phyloP scores from a whole-genome alignment of 768 basidiomycete species.

The Hortiboletus flavorubellus region DNA sequence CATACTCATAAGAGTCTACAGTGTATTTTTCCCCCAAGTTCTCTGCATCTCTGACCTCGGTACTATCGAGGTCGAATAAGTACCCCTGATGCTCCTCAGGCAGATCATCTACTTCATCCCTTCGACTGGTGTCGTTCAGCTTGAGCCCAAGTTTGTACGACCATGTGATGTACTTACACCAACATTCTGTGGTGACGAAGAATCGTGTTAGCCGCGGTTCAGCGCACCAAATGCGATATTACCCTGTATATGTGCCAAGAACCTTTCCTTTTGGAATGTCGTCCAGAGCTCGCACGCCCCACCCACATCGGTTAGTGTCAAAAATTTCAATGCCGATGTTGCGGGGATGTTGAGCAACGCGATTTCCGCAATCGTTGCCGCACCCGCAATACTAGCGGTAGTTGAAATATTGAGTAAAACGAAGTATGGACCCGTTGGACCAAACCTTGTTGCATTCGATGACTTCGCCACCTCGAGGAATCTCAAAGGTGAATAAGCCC shows the following conservation, averaged over 20 bases:
- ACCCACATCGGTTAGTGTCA: slow-evolving; percentile 56
- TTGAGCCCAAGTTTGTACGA: neutral
- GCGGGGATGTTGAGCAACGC: slow-evolving; percentile 59
- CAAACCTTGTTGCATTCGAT: slow-evolving; percentile 66
- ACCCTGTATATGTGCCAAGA: slow-evolving; percentile 71
- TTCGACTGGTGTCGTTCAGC: slow-evolving; percentile 32
- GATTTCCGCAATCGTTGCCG: slow-evolving; percentile 46
- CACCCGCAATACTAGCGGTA: slow-evolving; percentile 45
- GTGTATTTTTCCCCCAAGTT: slow-evolving; percentile 40
- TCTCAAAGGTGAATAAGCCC: slow-evolving; percentile 49
- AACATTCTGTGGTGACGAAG: slow-evolving; percentile 35
- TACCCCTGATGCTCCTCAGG: slow-evolving; percentile 41
- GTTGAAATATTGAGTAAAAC: neutral
- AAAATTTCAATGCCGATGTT: slow-evolving; percentile 61
- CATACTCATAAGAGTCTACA: slow-evolving; percentile 52
- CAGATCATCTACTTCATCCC: slow-evolving; percentile 40
- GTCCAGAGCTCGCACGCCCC: slow-evolving; percentile 55
- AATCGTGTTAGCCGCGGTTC: slow-evolving; percentile 2
- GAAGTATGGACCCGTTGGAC: neutral
- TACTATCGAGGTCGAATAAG: slow-evolving; percentile 62
- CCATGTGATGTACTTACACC: slow-evolving; percentile 35
- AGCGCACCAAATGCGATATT: slow-evolving; percentile 15
- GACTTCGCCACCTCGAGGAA: slow-evolving; percentile 45
- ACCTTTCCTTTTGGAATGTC: slow-evolving; percentile 52
- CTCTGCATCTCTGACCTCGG: slow-evolving; percentile 39